Evolutionary conservation across 1,139 yeast genomes (phyloP), one percentile per base, ranked within the genome.

Genomic region (Protomyces inouyei): DNA sequence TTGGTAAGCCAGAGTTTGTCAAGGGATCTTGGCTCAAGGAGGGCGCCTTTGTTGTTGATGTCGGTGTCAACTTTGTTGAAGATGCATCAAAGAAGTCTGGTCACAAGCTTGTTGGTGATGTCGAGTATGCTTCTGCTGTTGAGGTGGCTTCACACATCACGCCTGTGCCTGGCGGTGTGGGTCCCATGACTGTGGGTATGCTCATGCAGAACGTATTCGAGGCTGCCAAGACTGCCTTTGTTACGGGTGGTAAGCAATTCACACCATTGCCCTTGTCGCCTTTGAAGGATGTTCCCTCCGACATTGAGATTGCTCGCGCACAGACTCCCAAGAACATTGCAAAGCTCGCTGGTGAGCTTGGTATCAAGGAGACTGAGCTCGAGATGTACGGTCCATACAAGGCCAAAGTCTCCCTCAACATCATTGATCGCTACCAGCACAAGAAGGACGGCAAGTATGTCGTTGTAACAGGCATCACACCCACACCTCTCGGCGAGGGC

Each of bases 151-250:
- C 86, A 45, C 80, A 82, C 73, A 83, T 93, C 73, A 93, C 98
- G 28, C 98, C 98, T 36, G 99, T 93, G 66, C 99, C 98, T 60
- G 99, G 99, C 74, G 98, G 98, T 70, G 98, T 93, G 67, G 98
- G 98, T 63, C 99, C 98, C 72, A 93, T 93, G 98, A 93, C 99
- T 12, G 98, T 93, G 61, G 98, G 98, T 60, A 89, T 91, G 88
- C 83, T 93, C 67, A 84, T 92, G 76, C 88, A 88, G 73, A 93
- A 93, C 74, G 97, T 92, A 38, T 83, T 88, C 52, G 78, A 82
- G 67, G 90, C 97, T 55, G 97, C 98, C 48, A 84, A 87, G 71
- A 70, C 71, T 66, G 74, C 74, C 66, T 75, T 69, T 52, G 67
- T 69, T 51, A 70, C 72, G 32, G 53, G 57, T 18, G 70, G 73